Conservation (phyloP, 805 yeast genomes). For the Cephaloascus fragrans region DNA sequence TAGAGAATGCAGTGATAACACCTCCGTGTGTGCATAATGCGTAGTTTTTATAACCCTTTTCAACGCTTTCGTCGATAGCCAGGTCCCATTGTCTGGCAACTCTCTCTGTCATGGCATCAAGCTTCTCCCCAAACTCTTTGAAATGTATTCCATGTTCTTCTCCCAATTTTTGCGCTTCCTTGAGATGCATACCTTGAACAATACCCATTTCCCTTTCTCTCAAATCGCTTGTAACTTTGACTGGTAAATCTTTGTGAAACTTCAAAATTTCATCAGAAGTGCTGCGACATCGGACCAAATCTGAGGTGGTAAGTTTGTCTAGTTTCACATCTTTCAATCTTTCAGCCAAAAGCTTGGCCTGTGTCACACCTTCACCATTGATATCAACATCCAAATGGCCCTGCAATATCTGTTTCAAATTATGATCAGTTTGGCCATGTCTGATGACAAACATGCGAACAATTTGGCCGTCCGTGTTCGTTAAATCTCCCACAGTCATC, state of each 20-base stretch:
- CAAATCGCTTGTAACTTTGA: constrained; percentile 28
- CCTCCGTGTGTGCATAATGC: constrained; percentile 76
- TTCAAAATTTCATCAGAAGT: constrained; percentile 39
- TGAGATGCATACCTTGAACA: constrained; percentile 64
- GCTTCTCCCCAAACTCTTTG: constrained; percentile 58
- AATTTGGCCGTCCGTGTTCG: constrained; percentile 23
- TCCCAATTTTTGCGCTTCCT: constrained; percentile 48
- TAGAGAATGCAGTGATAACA: constrained; percentile 52
- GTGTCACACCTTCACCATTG: constrained; percentile 51
- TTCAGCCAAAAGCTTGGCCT: constrained; percentile 47
- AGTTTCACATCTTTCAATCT: constrained; percentile 26
- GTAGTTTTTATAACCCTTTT: constrained; percentile 33
- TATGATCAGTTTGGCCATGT: constrained; percentile 81
- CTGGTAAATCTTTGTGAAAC: constrained; percentile 9
- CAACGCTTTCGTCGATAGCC: constrained; percentile 26
- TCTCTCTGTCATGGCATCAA: constrained; percentile 35
- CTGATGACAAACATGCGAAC: constrained; percentile 56
- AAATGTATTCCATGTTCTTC: constrained; percentile 46
- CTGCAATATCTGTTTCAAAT: constrained; percentile 58
- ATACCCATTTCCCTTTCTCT: constrained; percentile 74
- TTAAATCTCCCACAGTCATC: constrained; percentile 11
- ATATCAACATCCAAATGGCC: constrained; percentile 67
- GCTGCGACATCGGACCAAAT: constrained; percentile 48
- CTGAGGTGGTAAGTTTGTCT: constrained; percentile 42
- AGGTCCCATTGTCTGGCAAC: constrained; percentile 35